phyloP scores from a whole-genome alignment of 2,329 filamentous ascomycete genomes.

The Tolypocladium ophioglossoides region DNA sequence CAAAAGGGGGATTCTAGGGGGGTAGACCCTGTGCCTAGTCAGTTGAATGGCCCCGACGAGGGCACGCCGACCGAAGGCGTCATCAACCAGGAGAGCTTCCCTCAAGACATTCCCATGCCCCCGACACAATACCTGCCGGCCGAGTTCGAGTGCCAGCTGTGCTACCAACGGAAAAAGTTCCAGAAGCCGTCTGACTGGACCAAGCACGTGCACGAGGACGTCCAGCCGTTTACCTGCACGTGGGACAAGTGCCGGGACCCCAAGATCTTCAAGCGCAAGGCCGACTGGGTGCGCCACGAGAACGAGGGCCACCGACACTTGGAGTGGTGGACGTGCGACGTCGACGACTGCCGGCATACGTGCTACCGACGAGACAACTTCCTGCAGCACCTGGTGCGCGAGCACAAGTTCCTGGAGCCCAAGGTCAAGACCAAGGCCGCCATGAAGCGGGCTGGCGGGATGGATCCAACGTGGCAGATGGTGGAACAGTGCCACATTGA shows the following conservation, averaged over 20 bases:
- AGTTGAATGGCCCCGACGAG: conserved; percentile 48
- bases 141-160: conserved; percentile 82
- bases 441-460: conserved; percentile 45
- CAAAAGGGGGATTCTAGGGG: conserved; percentile 49
- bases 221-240: conserved; percentile 88
- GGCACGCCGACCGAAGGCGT: conserved; percentile 58
- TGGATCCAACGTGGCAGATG: conserved; percentile 62
- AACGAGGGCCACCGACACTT: conserved; percentile 84
- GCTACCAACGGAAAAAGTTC: conserved; percentile 76
- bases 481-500: conserved; percentile 69
- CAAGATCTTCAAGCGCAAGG: conserved; percentile 91
- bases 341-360: conserved; percentile 68
- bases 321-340: conserved; percentile 83
- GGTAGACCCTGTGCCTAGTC: conserved; percentile 42
- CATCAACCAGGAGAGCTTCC: conserved; percentile 65
- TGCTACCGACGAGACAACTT: conserved; percentile 91
- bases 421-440: conserved; percentile 65
- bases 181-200: conserved; percentile 94
- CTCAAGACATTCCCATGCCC: conserved; percentile 69
- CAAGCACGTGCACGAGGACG: conserved; percentile 89
- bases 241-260: conserved; percentile 74
- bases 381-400: conserved; percentile 80
- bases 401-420: conserved; percentile 79
- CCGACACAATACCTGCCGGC: conserved; percentile 69
- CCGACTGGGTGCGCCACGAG: conserved; percentile 91